Percentiles rank a stretch among this genome's conserved stretches.
phyloP scores from a whole-genome alignment of 495 filamentous ascomycete species.

The Aspergillus wentii region DNA sequence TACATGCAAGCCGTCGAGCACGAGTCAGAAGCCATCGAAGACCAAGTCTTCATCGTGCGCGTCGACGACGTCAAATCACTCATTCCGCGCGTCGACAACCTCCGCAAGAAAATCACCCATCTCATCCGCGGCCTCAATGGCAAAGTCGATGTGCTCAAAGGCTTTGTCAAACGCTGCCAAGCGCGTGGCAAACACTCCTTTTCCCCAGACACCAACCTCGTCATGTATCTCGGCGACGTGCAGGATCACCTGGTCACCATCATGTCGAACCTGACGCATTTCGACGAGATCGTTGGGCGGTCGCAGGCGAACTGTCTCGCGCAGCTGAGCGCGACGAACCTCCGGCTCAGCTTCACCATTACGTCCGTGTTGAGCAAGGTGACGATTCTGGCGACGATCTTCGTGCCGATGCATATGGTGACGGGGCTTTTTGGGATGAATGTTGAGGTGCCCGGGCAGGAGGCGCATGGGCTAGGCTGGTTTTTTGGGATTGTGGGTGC shows the following conservation, averaged over 20 bases:
- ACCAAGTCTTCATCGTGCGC: too few relatives aligned
- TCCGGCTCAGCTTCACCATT: constrained; percentile 66
- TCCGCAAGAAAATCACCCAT: constrained; percentile 87
- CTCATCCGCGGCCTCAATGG: constrained; percentile 81
- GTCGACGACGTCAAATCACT: constrained; percentile 75
- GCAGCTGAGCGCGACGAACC: constrained; percentile 80
- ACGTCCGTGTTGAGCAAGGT: constrained; percentile 82
- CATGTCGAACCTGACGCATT: constrained; percentile 81
- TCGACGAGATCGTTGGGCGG: constrained; percentile 89
- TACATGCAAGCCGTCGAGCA: constrained; percentile 69
- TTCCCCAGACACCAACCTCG: constrained; percentile 83
- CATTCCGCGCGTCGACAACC: constrained; percentile 73
- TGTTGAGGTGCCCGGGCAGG: constrained; percentile 69
- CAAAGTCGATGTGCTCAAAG: constrained; percentile 91
- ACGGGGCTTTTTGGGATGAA: constrained; percentile 97
- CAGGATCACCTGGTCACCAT: constrained; percentile 98
- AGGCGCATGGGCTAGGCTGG: constrained; percentile 51
- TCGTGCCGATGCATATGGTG: constrained; percentile 87
- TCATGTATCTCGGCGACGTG: constrained; percentile 88
- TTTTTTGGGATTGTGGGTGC: constrained; percentile 73
- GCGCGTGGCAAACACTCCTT: constrained; percentile 69
- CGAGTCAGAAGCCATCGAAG: constrained; percentile 79
- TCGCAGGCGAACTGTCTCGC: constrained; percentile 88
- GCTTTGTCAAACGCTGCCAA: constrained; percentile 96
- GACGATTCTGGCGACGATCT: constrained; percentile 85